Evolutionary conservation across 441 rosid species (phyloP), one percentile per base, ranked within the genome.

Genomic region (Dalechampia spathulata): DNA sequence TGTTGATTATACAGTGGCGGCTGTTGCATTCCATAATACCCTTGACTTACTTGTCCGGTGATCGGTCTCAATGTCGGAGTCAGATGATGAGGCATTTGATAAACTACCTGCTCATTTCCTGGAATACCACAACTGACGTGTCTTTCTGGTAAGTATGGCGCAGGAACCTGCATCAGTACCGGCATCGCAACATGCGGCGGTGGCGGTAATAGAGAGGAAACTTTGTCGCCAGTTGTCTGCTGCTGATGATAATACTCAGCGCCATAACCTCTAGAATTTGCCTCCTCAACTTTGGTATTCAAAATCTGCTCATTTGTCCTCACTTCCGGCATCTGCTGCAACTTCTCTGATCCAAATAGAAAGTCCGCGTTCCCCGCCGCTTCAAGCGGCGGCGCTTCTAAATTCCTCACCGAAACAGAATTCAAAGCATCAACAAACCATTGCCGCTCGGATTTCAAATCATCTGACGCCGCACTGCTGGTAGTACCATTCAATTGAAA

Each of bases 341-440:
- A 67, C 55, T 78, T 77, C 39, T 83, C 90, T 21, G 81, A 63
- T 3, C 80, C 83, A 43, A 77, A 78, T 12, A 81, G 65, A 41
- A 70, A 77, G 21, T 81, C 83, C 20, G 78, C 75, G 63, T 72
- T 78, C 2, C 40, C 63, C 0, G 64, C 69, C 52, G 61, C 62
- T 4, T 66, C 38, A 2, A 69, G 55, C 1, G 72, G 63, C 32
- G 77, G 70, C 34, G 8, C 34, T 30, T 30, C 5, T 30, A 30
- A 52, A 53, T 53, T 58, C 61, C 42, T 80, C 25, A 73, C 58
- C 62, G 74, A 71, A 3, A 67, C 75, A 19, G 78, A 76, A 65
- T 78, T 76, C 45, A 80, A 66, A n/a, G 77, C 83, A 49, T 83
- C 81, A 5, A 79, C 77, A 21, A 80, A 80, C 89, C 83, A 83